These are phyloP conservation scores for Triangularia setosa DNA, from an alignment of 2,329 filamentous ascomycete genomes.

Conservation along the genomic window DNA sequence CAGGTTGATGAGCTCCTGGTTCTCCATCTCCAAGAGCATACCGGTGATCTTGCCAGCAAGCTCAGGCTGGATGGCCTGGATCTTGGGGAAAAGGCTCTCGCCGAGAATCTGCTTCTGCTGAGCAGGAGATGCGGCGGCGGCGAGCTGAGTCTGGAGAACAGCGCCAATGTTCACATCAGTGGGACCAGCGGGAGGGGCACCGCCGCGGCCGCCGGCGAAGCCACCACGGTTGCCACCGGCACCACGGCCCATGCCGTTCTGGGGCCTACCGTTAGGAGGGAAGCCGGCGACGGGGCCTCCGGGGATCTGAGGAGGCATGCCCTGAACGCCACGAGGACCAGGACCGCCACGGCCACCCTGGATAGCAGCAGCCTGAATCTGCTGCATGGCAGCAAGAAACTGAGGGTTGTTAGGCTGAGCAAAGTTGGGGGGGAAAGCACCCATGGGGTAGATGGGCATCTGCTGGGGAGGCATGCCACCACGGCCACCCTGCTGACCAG, in stretches of 20 bases:
- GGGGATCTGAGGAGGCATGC: slow-evolving; percentile 50
- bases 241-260: slow-evolving; percentile 42
- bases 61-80: slow-evolving; percentile 88
- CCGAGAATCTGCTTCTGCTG: slow-evolving; percentile 99
- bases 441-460: slow-evolving; percentile 80
- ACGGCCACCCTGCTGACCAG: slow-evolving; percentile 80
- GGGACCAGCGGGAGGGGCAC: slow-evolving; percentile 34
- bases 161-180: slow-evolving; percentile 39
- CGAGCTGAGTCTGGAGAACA: slow-evolving; percentile 56
- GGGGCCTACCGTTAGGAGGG: slow-evolving; percentile 51
- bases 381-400: slow-evolving; percentile 78
- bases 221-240: slow-evolving; percentile 41
- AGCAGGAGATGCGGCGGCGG: slow-evolving; percentile 49
- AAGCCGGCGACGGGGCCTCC: slow-evolving; percentile 52
- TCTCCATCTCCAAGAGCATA: slow-evolving; percentile 99
- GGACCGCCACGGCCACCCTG: slow-evolving; percentile 51
- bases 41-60: slow-evolving; percentile 98
- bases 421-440: slow-evolving; percentile 76
- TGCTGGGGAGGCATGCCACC: slow-evolving; percentile 79
- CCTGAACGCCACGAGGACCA: slow-evolving; percentile 61
- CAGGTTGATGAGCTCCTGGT: slow-evolving; percentile 88
- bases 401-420: slow-evolving; percentile 76
- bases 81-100: slow-evolving; percentile 98
- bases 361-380: slow-evolving; percentile 57
- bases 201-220: slow-evolving; percentile 44